These are phyloP conservation scores for Smittium culicis DNA, from an alignment of 371 early-diverging fungal genomes.

Conservation along the genomic window DNA sequence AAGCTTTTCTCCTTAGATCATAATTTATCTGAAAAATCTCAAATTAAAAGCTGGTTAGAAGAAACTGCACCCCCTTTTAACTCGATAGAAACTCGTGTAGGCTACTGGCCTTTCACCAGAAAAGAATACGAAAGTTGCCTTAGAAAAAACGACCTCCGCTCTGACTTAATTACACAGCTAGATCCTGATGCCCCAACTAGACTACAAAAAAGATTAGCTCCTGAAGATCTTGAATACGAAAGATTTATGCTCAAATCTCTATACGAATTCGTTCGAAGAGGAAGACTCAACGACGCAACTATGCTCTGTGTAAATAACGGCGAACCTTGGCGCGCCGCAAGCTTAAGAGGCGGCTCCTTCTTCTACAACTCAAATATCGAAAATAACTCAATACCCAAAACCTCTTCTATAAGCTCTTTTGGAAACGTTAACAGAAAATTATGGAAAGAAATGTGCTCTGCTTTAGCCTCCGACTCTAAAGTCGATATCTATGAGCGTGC, in stretches of 20 bases:
- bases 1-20: not conserved
- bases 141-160: conserved; percentile 8
- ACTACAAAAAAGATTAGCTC: conserved; percentile 27
- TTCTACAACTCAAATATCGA: conserved; percentile 29
- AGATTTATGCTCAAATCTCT: conserved; percentile 32
- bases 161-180: conserved; percentile 23
- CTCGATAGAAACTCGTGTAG: conserved; percentile 35
- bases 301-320: conserved; percentile 38
- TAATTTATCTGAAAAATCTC: not conserved
- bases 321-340: conserved; percentile 48
- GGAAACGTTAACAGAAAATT: conserved; percentile 40
- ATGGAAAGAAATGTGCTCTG: conserved; percentile 44
- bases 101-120: conserved; percentile 35
- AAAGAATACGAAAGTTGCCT: conserved; percentile 14
- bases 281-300: conserved; percentile 32
- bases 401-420: not conserved
- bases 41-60: conserved; percentile 39
- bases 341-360: conserved; percentile 32
- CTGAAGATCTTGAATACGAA: conserved; percentile 40
- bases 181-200: conserved; percentile 45
- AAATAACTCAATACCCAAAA: not conserved
- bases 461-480: conserved; percentile 34
- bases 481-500: conserved; percentile 42
- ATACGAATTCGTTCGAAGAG: conserved; percentile 43
- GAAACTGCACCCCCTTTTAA: conserved; percentile 35